A percentile compares a stretch with the other conserved stretches of the same genome.
phyloP scores from a whole-genome alignment of 257 asterid genomes.

The Solanum lycopersicoides region DNA sequence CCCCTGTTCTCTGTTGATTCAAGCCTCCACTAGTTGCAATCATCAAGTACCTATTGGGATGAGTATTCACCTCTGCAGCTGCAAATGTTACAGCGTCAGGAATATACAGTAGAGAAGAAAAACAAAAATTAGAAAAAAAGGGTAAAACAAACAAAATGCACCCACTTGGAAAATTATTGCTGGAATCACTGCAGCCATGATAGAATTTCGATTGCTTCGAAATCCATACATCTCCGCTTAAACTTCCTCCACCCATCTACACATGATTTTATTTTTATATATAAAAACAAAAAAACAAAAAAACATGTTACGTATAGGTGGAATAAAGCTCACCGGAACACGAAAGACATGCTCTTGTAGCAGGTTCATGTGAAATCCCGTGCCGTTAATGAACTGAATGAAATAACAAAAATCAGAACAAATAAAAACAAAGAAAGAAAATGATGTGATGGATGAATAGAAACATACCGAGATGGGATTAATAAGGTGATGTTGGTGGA shows the following conservation, averaged over 20 bases:
- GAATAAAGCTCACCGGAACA: constrained; percentile 45
- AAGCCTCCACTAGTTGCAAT: constrained; percentile 82
- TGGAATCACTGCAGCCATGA: constrained; percentile 52
- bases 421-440: not conserved
- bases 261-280: not conserved
- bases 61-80: constrained; percentile 30
- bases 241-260: constrained; percentile 41
- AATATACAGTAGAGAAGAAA: not conserved
- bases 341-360: constrained; percentile 25
- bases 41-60: constrained; percentile 40
- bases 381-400: constrained; percentile 18
- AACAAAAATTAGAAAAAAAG: not conserved
- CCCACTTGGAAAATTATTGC: constrained; percentile 27
- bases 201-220: constrained; percentile 37
- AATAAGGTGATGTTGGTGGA: constrained; percentile 8
- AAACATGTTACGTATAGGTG: not conserved
- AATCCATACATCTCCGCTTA: constrained; percentile 38
- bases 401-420: not conserved
- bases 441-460: not conserved
- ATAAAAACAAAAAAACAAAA: not conserved
- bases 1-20: constrained; percentile 91
- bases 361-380: constrained; percentile 12
- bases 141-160: not conserved
- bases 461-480: constrained; percentile 7
- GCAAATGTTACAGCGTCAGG: constrained; percentile 4